Base-by-base conservation (phyloP, 2,329 filamentous ascomycete species). In the Clonostachys chloroleuca region DNA sequence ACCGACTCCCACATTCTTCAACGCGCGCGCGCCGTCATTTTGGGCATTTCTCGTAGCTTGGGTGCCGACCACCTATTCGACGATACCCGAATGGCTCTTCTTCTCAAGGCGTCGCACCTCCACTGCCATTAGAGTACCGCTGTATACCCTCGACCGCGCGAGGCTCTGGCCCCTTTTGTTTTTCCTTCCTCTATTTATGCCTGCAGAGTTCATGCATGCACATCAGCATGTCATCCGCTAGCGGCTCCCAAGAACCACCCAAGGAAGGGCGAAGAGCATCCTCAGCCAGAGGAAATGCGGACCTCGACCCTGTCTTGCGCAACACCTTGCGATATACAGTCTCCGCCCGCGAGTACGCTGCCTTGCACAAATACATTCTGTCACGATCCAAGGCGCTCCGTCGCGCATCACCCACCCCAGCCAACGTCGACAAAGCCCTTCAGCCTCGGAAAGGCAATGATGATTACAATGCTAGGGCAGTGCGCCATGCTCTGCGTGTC, bases 261-360 rank as follows among this genome's bases (percentile, higher is more conserved):
- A 43, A 20, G 40, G 12, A n/a, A 36, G 18, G 34, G 39, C 46
- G 16, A 36, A 48, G 42, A 30, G 24, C 9, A 30, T 30, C 24
- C 24, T 30, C 24, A 10, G 24, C 24, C 24, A 43, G 49, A 18
- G 34, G 65, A 5, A 57, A 55, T 33, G 49, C 54, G 37, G 42
- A 66, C 36, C 63, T 67, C 49, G 87, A 92, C 55, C 86, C 88
- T 6, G 77, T 95, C 52, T 77, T 95, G 48, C 88, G 89, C 66
- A 95, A 94, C 65, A 85, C 89, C 40, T 76, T 96, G 49, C 86
- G 91, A 55, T 92, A 96, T 68, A 94, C 88, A 49, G 90, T 92
- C 61, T 86, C 83, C 7, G 84, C 89, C 40, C 83, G 86, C 64
- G 92, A 96, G 65, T 96, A 96, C 67, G 85, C 89, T 55, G 73